A percentile compares a stretch with the other conserved stretches of the same genome.
These are phyloP conservation scores for Carex myosuroides DNA, from an alignment of 176 grass and related monocot species.

Conservation along the genomic window DNA sequence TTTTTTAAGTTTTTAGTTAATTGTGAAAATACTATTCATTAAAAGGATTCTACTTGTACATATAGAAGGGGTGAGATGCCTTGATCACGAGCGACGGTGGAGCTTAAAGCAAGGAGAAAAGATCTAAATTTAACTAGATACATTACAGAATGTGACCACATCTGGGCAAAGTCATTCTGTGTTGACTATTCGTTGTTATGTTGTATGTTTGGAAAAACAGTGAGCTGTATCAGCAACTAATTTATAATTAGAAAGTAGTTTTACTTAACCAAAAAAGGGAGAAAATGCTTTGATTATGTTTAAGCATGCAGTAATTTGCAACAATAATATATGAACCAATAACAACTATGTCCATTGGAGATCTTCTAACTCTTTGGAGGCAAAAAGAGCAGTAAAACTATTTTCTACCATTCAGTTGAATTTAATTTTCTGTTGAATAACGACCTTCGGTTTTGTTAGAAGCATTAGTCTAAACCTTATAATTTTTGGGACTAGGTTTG, in stretches of 20 bases:
- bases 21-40: constrained; percentile 10
- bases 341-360: background rate
- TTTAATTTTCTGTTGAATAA: background rate
- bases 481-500: background rate
- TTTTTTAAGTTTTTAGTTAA: background rate
- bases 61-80: background rate
- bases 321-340: background rate
- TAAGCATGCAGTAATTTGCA: background rate
- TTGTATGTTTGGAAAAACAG: background rate
- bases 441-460: background rate
- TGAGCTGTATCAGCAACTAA: constrained; percentile 7
- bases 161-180: background rate
- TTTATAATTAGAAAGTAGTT: background rate
- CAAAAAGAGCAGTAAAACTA: background rate
- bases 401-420: background rate
- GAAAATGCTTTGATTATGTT: background rate
- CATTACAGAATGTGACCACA: background rate
- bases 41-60: background rate
- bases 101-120: constrained; percentile 18
- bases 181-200: constrained; percentile 3
- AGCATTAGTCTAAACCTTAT: background rate
- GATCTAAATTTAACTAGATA: constrained; percentile 13
- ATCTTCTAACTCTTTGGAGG: background rate
- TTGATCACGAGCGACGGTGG: background rate
- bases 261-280: background rate